These are phyloP conservation scores for Capronia coronata DNA, from an alignment of 2,329 filamentous ascomycete genomes.

Conservation along the genomic window DNA sequence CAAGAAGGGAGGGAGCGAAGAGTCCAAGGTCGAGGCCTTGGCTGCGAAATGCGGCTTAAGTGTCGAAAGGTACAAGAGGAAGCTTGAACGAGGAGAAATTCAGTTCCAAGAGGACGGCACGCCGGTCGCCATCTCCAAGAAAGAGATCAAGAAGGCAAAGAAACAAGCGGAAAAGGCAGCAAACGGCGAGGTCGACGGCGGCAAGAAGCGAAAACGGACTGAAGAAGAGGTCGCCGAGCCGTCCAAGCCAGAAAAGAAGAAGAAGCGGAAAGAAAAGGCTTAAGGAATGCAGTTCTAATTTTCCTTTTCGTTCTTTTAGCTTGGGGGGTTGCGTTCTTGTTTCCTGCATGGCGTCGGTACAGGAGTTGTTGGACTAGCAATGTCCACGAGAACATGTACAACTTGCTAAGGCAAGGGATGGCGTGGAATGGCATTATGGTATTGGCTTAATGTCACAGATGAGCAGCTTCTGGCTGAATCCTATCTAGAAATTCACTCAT, in stretches of 20 bases:
- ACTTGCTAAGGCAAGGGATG: slow-evolving; percentile 4
- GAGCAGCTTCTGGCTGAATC: slow-evolving; percentile 5
- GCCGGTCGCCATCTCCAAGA: slow-evolving; percentile 64
- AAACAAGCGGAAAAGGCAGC: slow-evolving; percentile 54
- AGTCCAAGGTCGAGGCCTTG: slow-evolving; percentile 48
- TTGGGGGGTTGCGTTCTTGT: slow-evolving; percentile 29
- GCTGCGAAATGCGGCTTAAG: slow-evolving; percentile 64
- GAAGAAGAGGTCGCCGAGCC: slow-evolving; percentile 51
- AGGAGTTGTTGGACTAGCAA: slow-evolving; percentile 8
- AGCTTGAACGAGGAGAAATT: slow-evolving; percentile 70
- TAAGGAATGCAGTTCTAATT: slow-evolving; percentile 29
- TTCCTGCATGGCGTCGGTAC: slow-evolving; percentile 25
- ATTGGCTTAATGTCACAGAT: slow-evolving; percentile 8
- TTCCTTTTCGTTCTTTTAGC: slow-evolving; percentile 29
- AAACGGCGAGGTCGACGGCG: slow-evolving; percentile 41
- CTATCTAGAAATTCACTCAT: neutral
- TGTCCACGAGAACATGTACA: slow-evolving; percentile 20
- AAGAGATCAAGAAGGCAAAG: slow-evolving; percentile 66
- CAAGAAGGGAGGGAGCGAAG: slow-evolving; percentile 34
- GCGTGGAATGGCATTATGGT: slow-evolving; percentile 3
- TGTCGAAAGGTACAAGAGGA: slow-evolving; percentile 70
- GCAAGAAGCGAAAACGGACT: slow-evolving; percentile 63
- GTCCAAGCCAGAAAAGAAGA: slow-evolving; percentile 45
- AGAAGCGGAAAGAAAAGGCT: slow-evolving; percentile 41
- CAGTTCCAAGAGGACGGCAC: slow-evolving; percentile 59